These are phyloP conservation scores for Pythium vanterpoolii DNA, from an alignment of 352 stramenopile species.

Conservation along the genomic window DNA sequence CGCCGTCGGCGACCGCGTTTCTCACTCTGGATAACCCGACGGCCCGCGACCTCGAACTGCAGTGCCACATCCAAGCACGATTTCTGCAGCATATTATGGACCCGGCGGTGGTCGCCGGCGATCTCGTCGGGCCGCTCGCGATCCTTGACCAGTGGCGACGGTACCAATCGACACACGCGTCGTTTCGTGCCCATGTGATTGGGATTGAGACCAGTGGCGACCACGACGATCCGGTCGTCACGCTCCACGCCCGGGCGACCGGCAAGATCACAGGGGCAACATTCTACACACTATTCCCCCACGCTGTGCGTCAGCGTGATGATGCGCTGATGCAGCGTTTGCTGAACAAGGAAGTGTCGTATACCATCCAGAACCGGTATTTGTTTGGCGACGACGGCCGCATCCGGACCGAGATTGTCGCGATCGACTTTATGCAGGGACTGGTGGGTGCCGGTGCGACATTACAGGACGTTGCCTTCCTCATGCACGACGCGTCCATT, in stretches of 20 bases:
- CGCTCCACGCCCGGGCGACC: slow-evolving; percentile 7
- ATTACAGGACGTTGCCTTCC: slow-evolving; percentile 5
- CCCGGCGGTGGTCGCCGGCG: slow-evolving; percentile 4
- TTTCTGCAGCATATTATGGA: slow-evolving; percentile 16
- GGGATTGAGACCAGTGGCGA: slow-evolving; percentile 3
- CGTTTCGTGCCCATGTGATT: slow-evolving; percentile 3
- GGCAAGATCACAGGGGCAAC: slow-evolving; percentile 21
- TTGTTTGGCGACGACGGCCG: slow-evolving; percentile 16
- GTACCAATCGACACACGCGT: slow-evolving; percentile 14
- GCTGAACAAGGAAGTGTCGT: slow-evolving; percentile 11
- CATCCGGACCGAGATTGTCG: slow-evolving; percentile 16
- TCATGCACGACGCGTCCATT: slow-evolving; percentile 14
- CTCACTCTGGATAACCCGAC: not conserved
- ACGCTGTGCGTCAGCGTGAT: not conserved
- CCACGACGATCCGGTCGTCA: slow-evolving; percentile 11
- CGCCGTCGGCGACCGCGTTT: not conserved
- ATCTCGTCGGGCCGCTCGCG: slow-evolving; percentile 11
- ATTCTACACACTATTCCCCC: slow-evolving; percentile 20
- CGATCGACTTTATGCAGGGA: slow-evolving; percentile 13
- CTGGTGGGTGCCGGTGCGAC: slow-evolving; percentile 3
- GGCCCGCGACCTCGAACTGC: not conserved
- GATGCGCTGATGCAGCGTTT: slow-evolving; percentile 16
- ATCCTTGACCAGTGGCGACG: slow-evolving; percentile 21
- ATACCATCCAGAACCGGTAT: slow-evolving; percentile 19
- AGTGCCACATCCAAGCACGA: slow-evolving; percentile 1